Percentiles rank a stretch among this genome's conserved stretches.
phyloP scores from a whole-genome alignment of 2,329 filamentous ascomycete genomes.

The Beauveria sp. region DNA sequence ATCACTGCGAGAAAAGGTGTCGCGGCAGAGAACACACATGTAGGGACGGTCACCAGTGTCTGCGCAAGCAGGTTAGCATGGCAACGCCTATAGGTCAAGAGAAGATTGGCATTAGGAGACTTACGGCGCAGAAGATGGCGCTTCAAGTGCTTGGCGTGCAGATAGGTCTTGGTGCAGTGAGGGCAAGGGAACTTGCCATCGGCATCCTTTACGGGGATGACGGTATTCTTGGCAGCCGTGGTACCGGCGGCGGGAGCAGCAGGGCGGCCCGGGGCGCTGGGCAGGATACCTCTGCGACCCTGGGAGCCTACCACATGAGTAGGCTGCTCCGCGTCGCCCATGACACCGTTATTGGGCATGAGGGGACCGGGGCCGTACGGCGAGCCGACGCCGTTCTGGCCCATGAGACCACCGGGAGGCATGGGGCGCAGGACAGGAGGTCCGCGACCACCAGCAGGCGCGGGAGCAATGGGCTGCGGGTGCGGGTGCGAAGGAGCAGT shows the following conservation, averaged over 20 bases:
- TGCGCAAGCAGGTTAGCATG: slow-evolving; percentile 27
- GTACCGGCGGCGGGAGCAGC: slow-evolving; percentile 66
- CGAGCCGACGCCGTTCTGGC: slow-evolving; percentile 48
- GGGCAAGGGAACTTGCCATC: slow-evolving; percentile 98
- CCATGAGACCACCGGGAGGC: slow-evolving; percentile 58
- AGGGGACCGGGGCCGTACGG: slow-evolving; percentile 53
- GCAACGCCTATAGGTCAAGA: neutral
- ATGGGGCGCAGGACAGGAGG: slow-evolving; percentile 61
- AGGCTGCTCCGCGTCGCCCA: slow-evolving; percentile 55
- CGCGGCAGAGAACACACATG: slow-evolving; percentile 95
- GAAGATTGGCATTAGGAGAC: slow-evolving; percentile 34
- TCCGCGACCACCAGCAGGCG: slow-evolving; percentile 49
- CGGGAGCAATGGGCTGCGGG: slow-evolving; percentile 69
- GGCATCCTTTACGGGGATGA: slow-evolving; percentile 88
- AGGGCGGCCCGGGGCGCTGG: slow-evolving; percentile 80
- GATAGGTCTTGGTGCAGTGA: slow-evolving; percentile 96
- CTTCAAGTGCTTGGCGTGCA: slow-evolving; percentile 96
- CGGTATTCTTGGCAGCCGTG: slow-evolving; percentile 64
- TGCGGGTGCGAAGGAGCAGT: slow-evolving; percentile 64
- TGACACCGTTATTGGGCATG: slow-evolving; percentile 49
- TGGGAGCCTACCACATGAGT: slow-evolving; percentile 94
- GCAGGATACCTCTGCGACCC: slow-evolving; percentile 82
- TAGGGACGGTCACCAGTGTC: slow-evolving; percentile 97
- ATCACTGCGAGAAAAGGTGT: slow-evolving; percentile 96
- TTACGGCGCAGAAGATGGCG: slow-evolving; percentile 92